A percentile compares a stretch with the other conserved stretches of the same genome.
phyloP scores from a whole-genome alignment of 441 rosid genomes.

The Syzygium syzygioides region DNA sequence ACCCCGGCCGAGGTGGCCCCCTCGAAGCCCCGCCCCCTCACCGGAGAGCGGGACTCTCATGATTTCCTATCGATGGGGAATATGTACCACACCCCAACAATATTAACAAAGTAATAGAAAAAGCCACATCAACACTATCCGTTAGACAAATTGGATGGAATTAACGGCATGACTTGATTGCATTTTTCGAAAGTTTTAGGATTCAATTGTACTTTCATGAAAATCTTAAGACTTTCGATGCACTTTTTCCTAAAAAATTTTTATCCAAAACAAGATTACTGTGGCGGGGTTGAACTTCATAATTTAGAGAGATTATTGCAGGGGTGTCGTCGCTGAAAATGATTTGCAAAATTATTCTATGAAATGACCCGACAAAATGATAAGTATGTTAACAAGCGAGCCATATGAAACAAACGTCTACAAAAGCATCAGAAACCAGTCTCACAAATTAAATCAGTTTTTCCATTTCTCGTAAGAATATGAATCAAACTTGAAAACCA shows the following conservation, averaged over 20 bases:
- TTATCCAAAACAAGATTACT: neutral
- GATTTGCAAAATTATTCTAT: neutral
- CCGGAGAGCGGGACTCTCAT: too few species aligned
- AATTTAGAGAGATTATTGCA: rapidly evolving
- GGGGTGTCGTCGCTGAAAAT: neutral
- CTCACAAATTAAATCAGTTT: neutral
- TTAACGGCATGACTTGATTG: neutral
- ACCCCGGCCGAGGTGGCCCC: too few species aligned
- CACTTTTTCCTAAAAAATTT: neutral
- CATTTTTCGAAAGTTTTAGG: neutral
- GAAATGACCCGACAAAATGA: neutral
- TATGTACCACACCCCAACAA: neutral
- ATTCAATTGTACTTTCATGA: neutral
- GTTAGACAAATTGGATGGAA: neutral
- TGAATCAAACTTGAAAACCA: neutral
- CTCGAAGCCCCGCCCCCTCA: too few species aligned
- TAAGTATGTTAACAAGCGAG: neutral
- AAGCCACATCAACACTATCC: neutral
- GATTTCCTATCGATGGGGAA: too few species aligned
- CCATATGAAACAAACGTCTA: neutral
- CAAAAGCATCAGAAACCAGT: neutral
- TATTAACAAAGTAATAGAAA: neutral
- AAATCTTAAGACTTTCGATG: neutral
- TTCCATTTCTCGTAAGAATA: neutral
- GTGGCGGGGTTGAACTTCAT: neutral